phyloP scores from a whole-genome alignment of 768 basidiomycete species.

The Tricholoma matsutake region DNA sequence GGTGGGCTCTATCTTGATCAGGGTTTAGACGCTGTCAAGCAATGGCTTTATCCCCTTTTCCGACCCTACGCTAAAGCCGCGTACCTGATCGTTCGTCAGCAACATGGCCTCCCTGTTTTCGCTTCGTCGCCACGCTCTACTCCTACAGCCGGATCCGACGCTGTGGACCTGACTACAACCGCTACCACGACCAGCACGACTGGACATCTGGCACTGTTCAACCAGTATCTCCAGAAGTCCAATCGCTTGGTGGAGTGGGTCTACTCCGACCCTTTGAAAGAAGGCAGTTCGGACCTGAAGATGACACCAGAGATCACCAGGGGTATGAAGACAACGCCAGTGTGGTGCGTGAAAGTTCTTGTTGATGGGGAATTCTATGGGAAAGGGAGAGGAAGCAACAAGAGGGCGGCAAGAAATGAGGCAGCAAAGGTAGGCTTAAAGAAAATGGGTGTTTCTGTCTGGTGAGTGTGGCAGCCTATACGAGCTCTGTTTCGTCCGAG shows the following conservation, averaged over 20 bases:
- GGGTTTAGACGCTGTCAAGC: slow-evolving; percentile 51
- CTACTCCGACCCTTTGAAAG: slow-evolving; percentile 40
- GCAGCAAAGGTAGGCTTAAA: slow-evolving; percentile 73
- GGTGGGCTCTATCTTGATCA: slow-evolving; percentile 76
- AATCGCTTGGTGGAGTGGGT: slow-evolving; percentile 66
- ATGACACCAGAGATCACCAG: slow-evolving; percentile 22
- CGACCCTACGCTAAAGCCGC: slow-evolving; percentile 59
- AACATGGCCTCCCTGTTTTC: slow-evolving; percentile 59
- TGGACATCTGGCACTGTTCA: slow-evolving; percentile 79
- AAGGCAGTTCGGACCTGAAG: slow-evolving; percentile 18
- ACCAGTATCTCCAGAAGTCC: slow-evolving; percentile 66
- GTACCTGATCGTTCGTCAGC: slow-evolving; percentile 58
- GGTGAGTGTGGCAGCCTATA: slow-evolving; percentile 30
- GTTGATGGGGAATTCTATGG: slow-evolving; percentile 62
- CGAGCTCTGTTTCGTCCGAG: slow-evolving; percentile 13
- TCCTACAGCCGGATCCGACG: slow-evolving; percentile 17
- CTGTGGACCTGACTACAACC: slow-evolving; percentile 16
- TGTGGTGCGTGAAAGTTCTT: slow-evolving; percentile 67
- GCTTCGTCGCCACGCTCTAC: slow-evolving; percentile 20
- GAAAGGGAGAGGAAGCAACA: slow-evolving; percentile 65
- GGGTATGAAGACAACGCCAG: slow-evolving; percentile 64
- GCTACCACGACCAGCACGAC: slow-evolving; percentile 21
- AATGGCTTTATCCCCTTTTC: slow-evolving; percentile 64
- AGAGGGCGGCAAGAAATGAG: slow-evolving; percentile 78
- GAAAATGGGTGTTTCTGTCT: slow-evolving; percentile 54